Evolutionary conservation across 2,329 filamentous ascomycete species (phyloP), one percentile per base, ranked within the genome.

Genomic region (Kalmusia sp.): DNA sequence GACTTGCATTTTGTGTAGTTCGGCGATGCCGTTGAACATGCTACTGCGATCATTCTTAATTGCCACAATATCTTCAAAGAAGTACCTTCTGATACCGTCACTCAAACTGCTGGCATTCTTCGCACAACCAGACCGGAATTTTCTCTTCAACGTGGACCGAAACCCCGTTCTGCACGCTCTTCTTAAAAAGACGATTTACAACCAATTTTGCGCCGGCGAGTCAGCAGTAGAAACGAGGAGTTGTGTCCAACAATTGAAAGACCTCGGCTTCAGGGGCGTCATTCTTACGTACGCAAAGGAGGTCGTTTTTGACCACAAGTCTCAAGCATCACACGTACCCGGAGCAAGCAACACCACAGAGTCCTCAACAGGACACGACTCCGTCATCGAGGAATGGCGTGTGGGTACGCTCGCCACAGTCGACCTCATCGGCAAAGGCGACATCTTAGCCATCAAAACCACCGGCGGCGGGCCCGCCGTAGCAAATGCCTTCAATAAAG

Each of bases 121-220:
- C 9, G 68, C 73, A 12, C 71, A 73, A n/a, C 70, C 75, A 4
- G 55, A 65, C 6, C 68, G 74, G 17, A 62, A 57, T 6, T 70
- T 69, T 30, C 47, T 81, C 3, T 80, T 71, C 50, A 68, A 89
- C 68, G 86, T 92, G 3, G 91, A 96, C 66, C 80, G 78, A 44
- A 96, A 96, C 68, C 85, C 85, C 0, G 38, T 93, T 1, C 80
- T 96, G n/a, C 85, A 87, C 37, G 84, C 79, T 49, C 69, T 92
- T 35, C 78, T 96, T 48, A 91, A 92, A 69, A 84, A 87, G 68
- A 95, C 91, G 0, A 90, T 96, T 63, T 96, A 96, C 74, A 86
- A 87, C 34, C 93, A 96, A 67, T 96, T 96, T 71, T 96, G 93
- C 72, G 91, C 91, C 0, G 93, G 93, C 34, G 89, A 92, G 72